Percentiles rank a stretch among this genome's conserved stretches.
phyloP scores from a whole-genome alignment of 2,329 filamentous ascomycete species.

The Leptographium radiaticola region DNA sequence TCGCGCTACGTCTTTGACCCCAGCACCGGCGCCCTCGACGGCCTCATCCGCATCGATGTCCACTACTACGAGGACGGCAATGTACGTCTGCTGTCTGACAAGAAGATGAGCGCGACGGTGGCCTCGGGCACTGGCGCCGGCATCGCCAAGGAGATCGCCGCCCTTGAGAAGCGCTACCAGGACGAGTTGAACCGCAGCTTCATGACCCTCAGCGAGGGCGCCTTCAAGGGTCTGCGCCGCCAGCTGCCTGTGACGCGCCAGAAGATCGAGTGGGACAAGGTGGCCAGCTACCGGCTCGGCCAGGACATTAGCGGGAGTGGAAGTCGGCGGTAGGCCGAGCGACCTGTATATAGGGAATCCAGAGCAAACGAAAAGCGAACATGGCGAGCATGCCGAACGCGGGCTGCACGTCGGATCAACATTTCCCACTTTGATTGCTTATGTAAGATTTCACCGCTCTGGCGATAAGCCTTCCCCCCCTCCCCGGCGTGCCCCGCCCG shows the following conservation, averaged over 20 bases:
- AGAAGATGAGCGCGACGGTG: conserved; percentile 52
- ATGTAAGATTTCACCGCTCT: no score
- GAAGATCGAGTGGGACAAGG: conserved; percentile 99
- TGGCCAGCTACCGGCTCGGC: conserved; percentile 78
- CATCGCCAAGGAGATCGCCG: conserved; percentile 65
- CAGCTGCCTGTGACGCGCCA: conserved; percentile 94
- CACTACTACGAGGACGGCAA: conserved; percentile 99
- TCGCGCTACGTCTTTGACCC: conserved; percentile 72
- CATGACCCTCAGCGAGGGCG: conserved; percentile 75
- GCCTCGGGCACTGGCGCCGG: conserved; percentile 50
- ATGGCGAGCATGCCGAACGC: no score
- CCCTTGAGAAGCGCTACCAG: conserved; percentile 82
- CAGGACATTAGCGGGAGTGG: conserved; percentile 65
- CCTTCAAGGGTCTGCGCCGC: conserved; percentile 84
- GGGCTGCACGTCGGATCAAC: no score
- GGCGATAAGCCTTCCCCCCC: no score
- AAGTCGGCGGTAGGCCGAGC: conserved; percentile 28
- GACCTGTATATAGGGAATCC: background rate
- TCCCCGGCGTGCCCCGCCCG: background rate
- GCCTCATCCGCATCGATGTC: conserved; percentile 82
- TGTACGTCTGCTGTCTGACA: conserved; percentile 82
- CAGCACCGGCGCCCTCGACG: conserved; percentile 53
- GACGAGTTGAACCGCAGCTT: conserved; percentile 92
- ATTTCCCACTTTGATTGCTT: no score
- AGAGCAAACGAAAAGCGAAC: background rate